Evolutionary conservation across 495 filamentous ascomycete genomes (phyloP).

Genomic region (Penicillium robsamsonii): DNA sequence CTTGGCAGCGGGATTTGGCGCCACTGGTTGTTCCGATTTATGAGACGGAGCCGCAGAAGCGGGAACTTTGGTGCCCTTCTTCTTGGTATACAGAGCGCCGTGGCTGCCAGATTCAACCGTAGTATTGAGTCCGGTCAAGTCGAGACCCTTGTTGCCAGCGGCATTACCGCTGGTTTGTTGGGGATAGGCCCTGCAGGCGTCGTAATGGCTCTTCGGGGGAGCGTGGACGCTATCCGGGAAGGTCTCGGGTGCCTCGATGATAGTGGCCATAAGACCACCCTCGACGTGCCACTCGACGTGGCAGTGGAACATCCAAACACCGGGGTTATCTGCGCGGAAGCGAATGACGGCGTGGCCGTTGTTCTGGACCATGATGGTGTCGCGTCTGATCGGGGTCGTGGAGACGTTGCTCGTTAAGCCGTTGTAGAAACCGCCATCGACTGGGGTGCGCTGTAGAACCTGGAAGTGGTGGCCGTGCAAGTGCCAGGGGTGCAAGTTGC

Average conservation of each 20-base stretch:
- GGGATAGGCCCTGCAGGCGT: constrained; percentile 25
- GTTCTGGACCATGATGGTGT: constrained; percentile 57
- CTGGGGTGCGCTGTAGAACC: constrained; percentile 35
- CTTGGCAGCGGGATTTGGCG: not conserved
- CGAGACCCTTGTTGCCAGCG: constrained; percentile 24
- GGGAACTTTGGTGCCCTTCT: not conserved
- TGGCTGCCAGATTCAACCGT: constrained; percentile 9
- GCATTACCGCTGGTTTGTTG: constrained; percentile 22
- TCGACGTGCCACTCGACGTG: constrained; percentile 80
- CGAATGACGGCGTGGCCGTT: constrained; percentile 60
- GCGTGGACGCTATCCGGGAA: constrained; percentile 20
- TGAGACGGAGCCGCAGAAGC: not conserved
- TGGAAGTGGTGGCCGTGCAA: constrained; percentile 62
- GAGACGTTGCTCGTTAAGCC: constrained; percentile 26
- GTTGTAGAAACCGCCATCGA: constrained; percentile 47
- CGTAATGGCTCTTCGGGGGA: constrained; percentile 25
- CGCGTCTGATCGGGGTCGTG: constrained; percentile 39
- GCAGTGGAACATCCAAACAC: constrained; percentile 79
- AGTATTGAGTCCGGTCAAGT: constrained; percentile 21
- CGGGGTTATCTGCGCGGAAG: constrained; percentile 71
- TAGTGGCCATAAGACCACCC: constrained; percentile 65
- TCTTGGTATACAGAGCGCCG: constrained; percentile 20
- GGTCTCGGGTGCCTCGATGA: constrained; percentile 57
- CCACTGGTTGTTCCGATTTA: not conserved
- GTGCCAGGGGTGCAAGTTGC: constrained; percentile 63